Percentiles rank a stretch among this genome's conserved stretches.
These are phyloP conservation scores for Yarrowia osloensis DNA, from an alignment of 805 yeast genomes.

Conservation along the genomic window DNA sequence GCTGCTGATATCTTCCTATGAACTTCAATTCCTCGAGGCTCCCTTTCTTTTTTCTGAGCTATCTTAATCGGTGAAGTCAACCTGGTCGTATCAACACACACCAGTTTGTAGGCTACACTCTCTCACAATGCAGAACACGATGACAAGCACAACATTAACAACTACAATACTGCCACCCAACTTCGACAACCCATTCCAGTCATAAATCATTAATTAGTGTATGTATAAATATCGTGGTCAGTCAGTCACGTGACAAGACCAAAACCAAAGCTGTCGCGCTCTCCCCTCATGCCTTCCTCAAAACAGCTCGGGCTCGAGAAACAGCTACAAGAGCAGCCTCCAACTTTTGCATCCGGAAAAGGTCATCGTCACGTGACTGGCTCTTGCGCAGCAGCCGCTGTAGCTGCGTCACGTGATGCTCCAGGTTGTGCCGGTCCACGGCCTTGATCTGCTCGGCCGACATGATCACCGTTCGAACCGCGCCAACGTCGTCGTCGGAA, in stretches of 20 bases:
- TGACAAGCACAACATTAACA: too few relatives aligned
- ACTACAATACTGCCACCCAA: too few relatives aligned
- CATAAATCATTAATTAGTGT: slow-evolving; percentile 1
- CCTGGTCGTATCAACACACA: too few relatives aligned
- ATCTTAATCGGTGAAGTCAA: too few relatives aligned
- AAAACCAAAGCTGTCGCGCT: too few relatives aligned
- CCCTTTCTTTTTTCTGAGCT: too few relatives aligned
- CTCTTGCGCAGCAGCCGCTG: not conserved
- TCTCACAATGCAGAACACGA: too few relatives aligned
- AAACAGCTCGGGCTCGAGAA: slow-evolving; percentile 6
- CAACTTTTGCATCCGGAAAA: slow-evolving; percentile 18
- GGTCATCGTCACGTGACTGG: slow-evolving; percentile 6
- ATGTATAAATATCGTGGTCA: not conserved
- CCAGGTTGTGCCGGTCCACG: not conserved
- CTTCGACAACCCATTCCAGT: not conserved
- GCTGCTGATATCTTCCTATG: too few relatives aligned
- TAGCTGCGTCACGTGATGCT: slow-evolving; percentile 25
- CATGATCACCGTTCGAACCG: not conserved
- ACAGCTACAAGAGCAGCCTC: slow-evolving; percentile 20
- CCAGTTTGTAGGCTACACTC: too few relatives aligned
- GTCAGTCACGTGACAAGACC: not conserved
- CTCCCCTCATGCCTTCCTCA: not conserved
- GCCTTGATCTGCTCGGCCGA: slow-evolving; percentile 13
- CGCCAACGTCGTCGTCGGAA: not conserved
- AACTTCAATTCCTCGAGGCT: too few relatives aligned